Evolutionary conservation across 2,329 filamentous ascomycete species (phyloP), one percentile per base, ranked within the genome.

Genomic region (Phyllosticta citriasiana): DNA sequence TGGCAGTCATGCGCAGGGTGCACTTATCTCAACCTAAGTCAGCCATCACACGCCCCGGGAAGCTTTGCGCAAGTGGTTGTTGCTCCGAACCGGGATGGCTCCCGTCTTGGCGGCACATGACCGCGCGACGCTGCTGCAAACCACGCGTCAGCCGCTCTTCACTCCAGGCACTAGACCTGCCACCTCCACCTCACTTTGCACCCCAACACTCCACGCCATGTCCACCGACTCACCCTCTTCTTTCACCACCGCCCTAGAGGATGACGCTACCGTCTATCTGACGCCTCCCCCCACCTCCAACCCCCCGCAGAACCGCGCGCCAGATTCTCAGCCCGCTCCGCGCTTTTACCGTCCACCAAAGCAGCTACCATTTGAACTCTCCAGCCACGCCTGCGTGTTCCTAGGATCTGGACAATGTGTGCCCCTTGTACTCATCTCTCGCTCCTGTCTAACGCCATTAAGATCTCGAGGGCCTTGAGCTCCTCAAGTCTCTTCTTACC

Each of bases 361-460:
- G 55, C 68, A 69, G 24, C 64, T 70, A 30, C 66, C 70, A 1
- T 75, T 69, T 52, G 72, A 73, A 62, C 67, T 75, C 25, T 63
- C 69, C 12, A 73, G 71, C 52, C 72, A 75, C 55, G 67, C 69
- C 8, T 71, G 71, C 63, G 71, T 73, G 2, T 74, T 73, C 56
- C 66, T 75, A 10, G 72, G 72, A 52, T 69, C 67, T 40, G 57
- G 65, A 0, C 69, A 73, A 65, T 73, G 72, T 72, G 66, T 24
- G 65, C 27, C n/a, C 35, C 4, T 26, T 26, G 25, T n/a, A n/a
- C 40, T 47, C 14, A 47, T 9, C 26, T 26, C 25, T n/a, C 19
- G 16, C 53, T 16, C 26, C 40, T 8, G 30, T 51, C 27, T 55
- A 55, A 63, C 25, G 10, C 57, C 63, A 19, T 60, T 7, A 27